Evolutionary conservation across 306 rosid species (phyloP), one percentile per base, ranked within the genome.

Genomic region (Pterocarpus macrocarpus): DNA sequence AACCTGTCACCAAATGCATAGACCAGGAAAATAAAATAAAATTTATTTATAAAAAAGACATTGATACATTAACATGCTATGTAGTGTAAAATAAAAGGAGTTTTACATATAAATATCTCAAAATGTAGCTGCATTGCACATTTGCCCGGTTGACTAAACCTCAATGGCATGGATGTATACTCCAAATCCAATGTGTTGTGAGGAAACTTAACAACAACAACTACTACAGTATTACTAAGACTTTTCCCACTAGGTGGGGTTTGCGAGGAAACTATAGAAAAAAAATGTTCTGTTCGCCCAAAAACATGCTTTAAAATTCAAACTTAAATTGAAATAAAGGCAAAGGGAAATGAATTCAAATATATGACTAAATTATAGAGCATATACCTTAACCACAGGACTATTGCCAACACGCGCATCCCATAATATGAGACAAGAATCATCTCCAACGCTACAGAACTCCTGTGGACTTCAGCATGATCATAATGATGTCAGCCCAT

Each of bases 371-470:
- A 33, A 76, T 49, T 38, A 45, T 43, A 52, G 56, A 69, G 44
- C 30, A 47, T 64, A 78, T 61, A 96, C 99, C 99, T 96, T 96
- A 36, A 94, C 90, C 71, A 72, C 97, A 72, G 99, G 99, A 82
- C 88, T 89, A 76, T 90, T 57, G 74, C 98, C 97, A 85, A 86
- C 84, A 69, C 99, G 97, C 36, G 99, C 97, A 91, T 96, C 99
- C 99, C 99, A 96, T 49, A 96, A 86, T 74, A 96, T 90, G 82
- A 96, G 99, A 85, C 99, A 90, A 56, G 99, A 90, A 85, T 96
- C 99, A 63, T 96, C 99, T 62, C 99, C 99, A 73, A 96, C 99
- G 62, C 99, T 96, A 85, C 99, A 96, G 84, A 96, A 96, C 85
- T 96, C 99, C 97, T 96, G 98, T 34, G 97, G 90, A 81, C 97